Base-by-base conservation (phyloP, 164 flowering plant genomes). In the Vitis cinerea region DNA sequence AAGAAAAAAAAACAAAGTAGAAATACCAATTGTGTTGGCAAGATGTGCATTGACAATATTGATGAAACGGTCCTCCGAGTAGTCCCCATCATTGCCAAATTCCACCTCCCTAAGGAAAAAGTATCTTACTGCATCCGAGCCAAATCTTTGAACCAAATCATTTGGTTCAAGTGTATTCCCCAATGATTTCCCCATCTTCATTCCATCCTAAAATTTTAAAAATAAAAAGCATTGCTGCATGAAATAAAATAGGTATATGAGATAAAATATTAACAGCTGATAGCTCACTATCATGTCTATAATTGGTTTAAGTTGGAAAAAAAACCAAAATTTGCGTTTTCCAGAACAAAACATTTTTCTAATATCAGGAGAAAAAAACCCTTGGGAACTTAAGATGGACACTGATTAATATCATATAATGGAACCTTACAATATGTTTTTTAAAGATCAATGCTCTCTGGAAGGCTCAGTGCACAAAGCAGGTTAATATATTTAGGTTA, bases 131-230 rank as follows among this genome's bases (percentile, higher is more conserved):
- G 98, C 98, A 87, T 91, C 98, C 17, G 98, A 57, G 52, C 98
- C 99, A 81, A 90, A 95, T 65, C 72, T 87, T 5, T 72, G 69
- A 82, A 95, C 96, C 82, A 95, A 83, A 72, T 91, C 92, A 75
- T 85, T 88, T 58, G 99, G 99, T 79, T 95, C 98, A 74, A 95
- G 81, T 27, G 96, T 95, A 79, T 95, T 95, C 50, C 98, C 99
- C 10, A 95, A 79, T 23, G 99, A 91, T 65, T 95, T 95, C 59
- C 98, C 99, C 98, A 95, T 95, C 89, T 95, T 95, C 97, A 87
- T 83, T 59, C 98, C 99, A 89, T 92, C 98, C 99, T 95, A 90
- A 64, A 76, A 80, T 75, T 76, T 83, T 71, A 74, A 85, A 84
- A 84, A 82, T 69, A 76, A 83, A 84, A 79, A 78, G 71, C 77